phyloP scores from a whole-genome alignment of 2,329 filamentous ascomycete species.

The Botrytis elliptica region DNA sequence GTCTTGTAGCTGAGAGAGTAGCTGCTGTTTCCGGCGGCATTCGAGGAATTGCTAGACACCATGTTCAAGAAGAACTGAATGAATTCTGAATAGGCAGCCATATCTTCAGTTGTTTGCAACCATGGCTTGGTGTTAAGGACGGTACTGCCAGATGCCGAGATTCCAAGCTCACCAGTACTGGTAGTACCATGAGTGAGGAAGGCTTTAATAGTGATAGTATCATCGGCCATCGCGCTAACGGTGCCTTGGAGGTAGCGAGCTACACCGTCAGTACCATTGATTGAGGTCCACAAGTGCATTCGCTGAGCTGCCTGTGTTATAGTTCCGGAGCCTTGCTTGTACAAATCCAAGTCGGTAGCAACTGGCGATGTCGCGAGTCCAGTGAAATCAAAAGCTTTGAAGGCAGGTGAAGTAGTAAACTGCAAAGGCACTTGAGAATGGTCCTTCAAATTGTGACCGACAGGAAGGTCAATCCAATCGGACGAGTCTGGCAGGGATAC shows the following conservation, averaged over 20 bases:
- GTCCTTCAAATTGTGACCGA: not conserved
- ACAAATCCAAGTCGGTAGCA: not conserved
- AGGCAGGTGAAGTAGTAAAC: not conserved
- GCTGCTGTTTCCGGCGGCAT: not conserved
- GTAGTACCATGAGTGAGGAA: not conserved
- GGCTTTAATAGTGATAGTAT: not conserved
- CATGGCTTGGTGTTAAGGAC: not conserved
- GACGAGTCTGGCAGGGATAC: not conserved
- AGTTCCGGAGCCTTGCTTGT: not conserved
- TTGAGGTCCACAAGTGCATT: conserved; percentile 1
- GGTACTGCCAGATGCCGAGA: not conserved
- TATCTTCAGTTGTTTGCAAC: not conserved
- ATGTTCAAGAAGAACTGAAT: not conserved
- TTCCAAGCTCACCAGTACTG: not conserved
- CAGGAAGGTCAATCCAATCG: not conserved
- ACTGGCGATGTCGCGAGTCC: not conserved
- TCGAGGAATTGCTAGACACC: not conserved
- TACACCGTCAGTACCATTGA: conserved; percentile 1
- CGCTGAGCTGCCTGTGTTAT: not conserved
- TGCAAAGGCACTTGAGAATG: not conserved
- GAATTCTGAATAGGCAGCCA: not conserved
- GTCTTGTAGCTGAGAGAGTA: not conserved
- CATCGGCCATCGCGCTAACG: not conserved
- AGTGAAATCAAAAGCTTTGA: not conserved
- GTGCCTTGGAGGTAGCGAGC: not conserved